Percentiles rank a stretch among this genome's conserved stretches.
These are phyloP conservation scores for Clarireedia hainanense DNA, from an alignment of 2,329 filamentous ascomycete species.

Conservation along the genomic window DNA sequence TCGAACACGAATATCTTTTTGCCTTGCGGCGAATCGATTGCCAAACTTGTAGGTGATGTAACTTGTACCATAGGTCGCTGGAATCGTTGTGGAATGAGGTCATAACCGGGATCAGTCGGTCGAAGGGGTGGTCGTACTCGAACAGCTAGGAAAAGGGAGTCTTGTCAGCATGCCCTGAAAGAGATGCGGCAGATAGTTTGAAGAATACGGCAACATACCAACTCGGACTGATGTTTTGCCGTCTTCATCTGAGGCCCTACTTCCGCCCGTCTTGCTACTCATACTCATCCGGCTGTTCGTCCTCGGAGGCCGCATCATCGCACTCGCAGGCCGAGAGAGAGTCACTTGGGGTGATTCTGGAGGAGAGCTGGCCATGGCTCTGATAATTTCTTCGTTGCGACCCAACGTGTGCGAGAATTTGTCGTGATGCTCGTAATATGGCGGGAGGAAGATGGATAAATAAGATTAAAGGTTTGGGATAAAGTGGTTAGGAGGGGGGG, in stretches of 20 bases:
- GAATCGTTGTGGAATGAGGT: conserved; percentile 92
- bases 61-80: conserved; percentile 89
- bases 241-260: conserved; percentile 84
- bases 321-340: conserved; percentile 68
- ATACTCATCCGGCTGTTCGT: conserved; percentile 83
- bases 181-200: background rate
- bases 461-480: background rate
- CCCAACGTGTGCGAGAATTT: conserved; percentile 16
- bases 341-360: conserved; percentile 53
- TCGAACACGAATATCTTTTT: conserved; percentile 96
- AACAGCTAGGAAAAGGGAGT: conserved; percentile 54
- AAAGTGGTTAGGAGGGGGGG: background rate
- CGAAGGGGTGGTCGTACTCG: conserved; percentile 83
- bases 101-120: conserved; percentile 80
- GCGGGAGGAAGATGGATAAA: background rate
- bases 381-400: conserved; percentile 24
- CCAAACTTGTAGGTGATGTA: conserved; percentile 73
- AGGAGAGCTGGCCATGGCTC: conserved; percentile 59
- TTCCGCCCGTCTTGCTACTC: conserved; percentile 69
- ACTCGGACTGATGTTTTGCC: conserved; percentile 90
- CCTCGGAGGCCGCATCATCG: conserved; percentile 66
- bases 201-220: conserved; percentile 52
- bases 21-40: conserved; percentile 86
- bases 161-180: conserved; percentile 1
- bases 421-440: too few relatives aligned